These are phyloP conservation scores for Tetrapisispora taiwanensis DNA, from an alignment of 805 yeast genomes.

Conservation along the genomic window DNA sequence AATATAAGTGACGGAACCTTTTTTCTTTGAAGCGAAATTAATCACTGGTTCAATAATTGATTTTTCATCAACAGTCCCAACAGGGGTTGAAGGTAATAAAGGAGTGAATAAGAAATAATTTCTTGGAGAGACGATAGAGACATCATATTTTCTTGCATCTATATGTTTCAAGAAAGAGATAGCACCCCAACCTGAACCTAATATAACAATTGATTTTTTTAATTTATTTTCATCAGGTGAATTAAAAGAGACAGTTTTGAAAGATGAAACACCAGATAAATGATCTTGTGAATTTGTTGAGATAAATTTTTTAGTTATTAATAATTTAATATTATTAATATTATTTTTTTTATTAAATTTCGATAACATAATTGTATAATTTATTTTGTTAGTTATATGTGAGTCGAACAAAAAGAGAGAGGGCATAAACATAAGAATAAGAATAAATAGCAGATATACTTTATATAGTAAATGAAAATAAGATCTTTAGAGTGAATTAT, in stretches of 20 bases:
- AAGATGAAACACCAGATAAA: conserved; percentile 29
- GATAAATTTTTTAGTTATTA: neutral
- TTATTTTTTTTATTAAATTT: neutral
- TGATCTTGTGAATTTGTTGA: neutral
- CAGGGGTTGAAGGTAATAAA: conserved; percentile 82
- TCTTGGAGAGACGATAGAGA: conserved; percentile 83
- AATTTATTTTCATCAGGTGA: conserved; percentile 10
- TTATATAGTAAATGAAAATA: no score
- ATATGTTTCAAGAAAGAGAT: conserved; percentile 74
- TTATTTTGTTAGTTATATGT: no score
- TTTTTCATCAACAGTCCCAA: conserved; percentile 82
- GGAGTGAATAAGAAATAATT: conserved; percentile 93
- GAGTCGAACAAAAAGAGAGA: no score
- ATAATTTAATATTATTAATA: no score
- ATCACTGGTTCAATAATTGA: conserved; percentile 93
- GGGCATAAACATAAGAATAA: no score
- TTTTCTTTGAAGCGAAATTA: conserved; percentile 66
- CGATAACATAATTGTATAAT: no score
- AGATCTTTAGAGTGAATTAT: no score
- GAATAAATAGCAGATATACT: no score
- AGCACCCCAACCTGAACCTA: conserved; percentile 93
- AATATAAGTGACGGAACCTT: conserved; percentile 69
- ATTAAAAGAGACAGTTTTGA: conserved; percentile 25
- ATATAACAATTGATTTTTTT: conserved; percentile 45
- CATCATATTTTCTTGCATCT: conserved; percentile 82